Evolutionary conservation across 2,329 filamentous ascomycete genomes (phyloP).

Genomic region (Phoma sp.): DNA sequence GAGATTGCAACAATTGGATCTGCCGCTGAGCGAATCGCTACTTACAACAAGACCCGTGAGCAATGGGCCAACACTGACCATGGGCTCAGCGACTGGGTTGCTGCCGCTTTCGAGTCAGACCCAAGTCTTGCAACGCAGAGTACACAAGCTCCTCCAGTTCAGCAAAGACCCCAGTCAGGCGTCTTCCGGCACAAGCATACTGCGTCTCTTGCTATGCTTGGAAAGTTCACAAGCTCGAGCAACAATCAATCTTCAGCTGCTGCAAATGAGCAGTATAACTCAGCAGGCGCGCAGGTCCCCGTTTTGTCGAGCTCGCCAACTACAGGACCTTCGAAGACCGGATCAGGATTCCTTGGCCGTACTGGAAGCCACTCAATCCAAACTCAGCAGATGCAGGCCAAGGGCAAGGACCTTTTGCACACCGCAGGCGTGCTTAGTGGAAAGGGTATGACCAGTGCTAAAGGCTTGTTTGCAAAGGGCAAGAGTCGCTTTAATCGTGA

Average conservation of each 20-base stretch:
- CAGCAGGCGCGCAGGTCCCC: constrained; percentile 36
- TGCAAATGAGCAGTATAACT: constrained; percentile 29
- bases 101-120: constrained; percentile 55
- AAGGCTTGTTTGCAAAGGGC: constrained; percentile 88
- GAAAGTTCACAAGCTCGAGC: constrained; percentile 39
- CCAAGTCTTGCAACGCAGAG: constrained; percentile 57
- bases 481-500: constrained; percentile 80
- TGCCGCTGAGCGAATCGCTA: constrained; percentile 71
- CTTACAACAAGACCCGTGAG: constrained; percentile 73
- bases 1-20: constrained; percentile 77
- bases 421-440: constrained; percentile 75
- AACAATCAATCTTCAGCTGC: constrained; percentile 19
- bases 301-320: constrained; percentile 31
- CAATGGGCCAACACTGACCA: constrained; percentile 76
- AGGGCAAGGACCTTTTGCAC: constrained; percentile 88
- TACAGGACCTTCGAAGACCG: constrained; percentile 23
- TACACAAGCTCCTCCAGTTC: constrained; percentile 11
- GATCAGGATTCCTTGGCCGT: constrained; percentile 26
- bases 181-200: constrained; percentile 44
- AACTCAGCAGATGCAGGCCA: constrained; percentile 66
- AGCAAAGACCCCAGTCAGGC: constrained; percentile 35
- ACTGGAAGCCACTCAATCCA: constrained; percentile 31
- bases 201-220: constrained; percentile 45
- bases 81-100: constrained; percentile 70
- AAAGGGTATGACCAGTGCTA: constrained; percentile 79